Conservation (phyloP, 2,329 filamentous ascomycete genomes). For the Atkinsonella texensis region DNA sequence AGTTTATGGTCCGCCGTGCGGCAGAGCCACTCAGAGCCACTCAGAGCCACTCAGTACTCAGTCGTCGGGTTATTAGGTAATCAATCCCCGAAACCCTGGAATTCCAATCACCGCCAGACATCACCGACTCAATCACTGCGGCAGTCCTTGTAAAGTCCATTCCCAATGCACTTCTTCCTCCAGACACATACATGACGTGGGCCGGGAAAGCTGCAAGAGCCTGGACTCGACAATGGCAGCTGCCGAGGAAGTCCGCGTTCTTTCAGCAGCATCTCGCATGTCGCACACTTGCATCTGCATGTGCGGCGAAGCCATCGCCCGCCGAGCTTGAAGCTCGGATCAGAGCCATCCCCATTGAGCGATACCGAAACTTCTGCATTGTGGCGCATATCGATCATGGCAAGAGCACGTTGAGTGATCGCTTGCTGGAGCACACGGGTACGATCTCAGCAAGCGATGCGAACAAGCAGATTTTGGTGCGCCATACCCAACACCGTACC, state of each 20-base stretch:
- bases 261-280: slow-evolving; percentile 4
- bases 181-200: slow-evolving; percentile 23
- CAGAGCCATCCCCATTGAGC: slow-evolving; percentile 61
- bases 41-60: too few relatives aligned
- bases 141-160: neutral
- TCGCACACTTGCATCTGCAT: slow-evolving; percentile 8
- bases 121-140: too few relatives aligned
- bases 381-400: slow-evolving; percentile 98
- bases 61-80: neutral
- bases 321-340: slow-evolving; percentile 40
- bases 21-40: too few relatives aligned
- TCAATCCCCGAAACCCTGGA: neutral
- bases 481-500: slow-evolving; percentile 1
- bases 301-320: slow-evolving; percentile 18
- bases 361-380: slow-evolving; percentile 93
- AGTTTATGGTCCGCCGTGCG: too few relatives aligned
- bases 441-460: slow-evolving; percentile 70
- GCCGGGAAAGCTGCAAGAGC: slow-evolving; percentile 24
- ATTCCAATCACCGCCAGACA: neutral
- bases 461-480: slow-evolving; percentile 79
- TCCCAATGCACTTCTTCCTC: neutral
- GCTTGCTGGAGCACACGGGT: slow-evolving; percentile 83
- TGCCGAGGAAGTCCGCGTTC: slow-evolving; percentile 6
- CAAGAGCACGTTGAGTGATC: slow-evolving; percentile 90
- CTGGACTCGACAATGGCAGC: slow-evolving; percentile 24